Base-by-base conservation (phyloP, 2,329 filamentous ascomycete genomes). In the Phialophora chinensis region DNA sequence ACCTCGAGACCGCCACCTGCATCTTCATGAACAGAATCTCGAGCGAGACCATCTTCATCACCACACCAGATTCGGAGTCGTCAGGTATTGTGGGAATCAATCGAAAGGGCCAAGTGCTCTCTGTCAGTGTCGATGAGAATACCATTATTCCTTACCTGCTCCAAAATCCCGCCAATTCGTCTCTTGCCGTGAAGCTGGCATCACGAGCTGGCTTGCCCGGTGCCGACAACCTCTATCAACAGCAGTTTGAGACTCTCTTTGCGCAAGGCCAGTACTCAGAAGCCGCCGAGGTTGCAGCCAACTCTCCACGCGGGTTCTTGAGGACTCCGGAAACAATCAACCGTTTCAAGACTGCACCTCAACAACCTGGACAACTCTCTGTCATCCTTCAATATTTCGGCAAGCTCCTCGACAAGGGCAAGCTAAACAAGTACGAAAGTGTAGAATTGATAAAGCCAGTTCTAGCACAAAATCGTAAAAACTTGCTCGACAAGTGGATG, bases 21-120 rank as follows among this genome's bases (percentile, higher is more conserved):
- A 95, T 99, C 77, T 99, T 97, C 87, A 96, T 99, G 93, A 99
- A 99, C 85, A 91, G 96, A 74, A 99, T 99, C 75, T 99, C 95
- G 38, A 97, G 93, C 83, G 95, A 99, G 78, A 99, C 95, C 29
- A 98, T 99, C 78, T 99, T 99, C 83, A 96, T 94, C 29, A 97
- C 93, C 23, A 90, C 92, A 55, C 83, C 89, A 42, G 95, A 99
- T 77, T 86, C 87, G 62, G 89, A 93, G 25, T 96, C 92, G 20
- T 88, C 90, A 54, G 96, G 96, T 74, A 90, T 99, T 69, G 87
- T 99, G 61, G 93, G 92, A 73, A 94, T 99, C 77, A 99, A 99
- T 83, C 90, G 96, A 75, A 97, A 97, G 83, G 96, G 95, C 70
- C 95, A 99, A 81, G 93, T 98, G 55, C 86, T 99, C 69, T 92